Conservation (phyloP, 352 stramenopile species). For the Thraustotheca clavata region DNA sequence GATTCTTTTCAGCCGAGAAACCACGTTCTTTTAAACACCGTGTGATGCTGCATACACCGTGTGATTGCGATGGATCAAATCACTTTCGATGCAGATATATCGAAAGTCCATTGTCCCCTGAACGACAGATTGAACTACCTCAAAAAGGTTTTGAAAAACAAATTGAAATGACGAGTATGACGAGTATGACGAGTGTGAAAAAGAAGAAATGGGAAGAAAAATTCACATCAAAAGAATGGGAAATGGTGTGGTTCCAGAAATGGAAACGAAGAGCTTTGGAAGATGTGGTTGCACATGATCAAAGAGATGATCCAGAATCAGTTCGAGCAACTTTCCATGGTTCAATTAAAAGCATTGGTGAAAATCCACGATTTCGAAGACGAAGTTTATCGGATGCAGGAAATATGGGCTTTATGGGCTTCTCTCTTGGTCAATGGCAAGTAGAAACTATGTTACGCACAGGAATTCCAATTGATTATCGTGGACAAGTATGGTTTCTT, state of each 20-base stretch:
- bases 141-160: not conserved
- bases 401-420: conserved; percentile 20
- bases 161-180: conserved; percentile 20
- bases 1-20: conserved; percentile 15
- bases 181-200: conserved; percentile 1
- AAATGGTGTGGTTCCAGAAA: conserved; percentile 19
- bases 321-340: not conserved
- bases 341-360: not conserved
- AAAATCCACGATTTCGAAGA: conserved; percentile 7
- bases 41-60: not conserved
- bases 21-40: not conserved
- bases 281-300: not conserved
- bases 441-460: conserved; percentile 54
- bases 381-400: conserved; percentile 14
- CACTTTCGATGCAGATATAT: conserved; percentile 7
- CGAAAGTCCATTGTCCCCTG: conserved; percentile 7
- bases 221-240: conserved; percentile 21
- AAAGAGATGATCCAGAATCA: not conserved
- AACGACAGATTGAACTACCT: not conserved
- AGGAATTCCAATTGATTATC: conserved; percentile 52
- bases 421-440: conserved; percentile 28
- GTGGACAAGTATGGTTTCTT: conserved; percentile 75
- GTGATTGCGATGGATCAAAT: conserved; percentile 9
- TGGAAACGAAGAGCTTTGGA: conserved; percentile 6
- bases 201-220: conserved; percentile 24